phyloP scores from a whole-genome alignment of 2,329 filamentous ascomycete genomes.

The Cytospora mali region DNA sequence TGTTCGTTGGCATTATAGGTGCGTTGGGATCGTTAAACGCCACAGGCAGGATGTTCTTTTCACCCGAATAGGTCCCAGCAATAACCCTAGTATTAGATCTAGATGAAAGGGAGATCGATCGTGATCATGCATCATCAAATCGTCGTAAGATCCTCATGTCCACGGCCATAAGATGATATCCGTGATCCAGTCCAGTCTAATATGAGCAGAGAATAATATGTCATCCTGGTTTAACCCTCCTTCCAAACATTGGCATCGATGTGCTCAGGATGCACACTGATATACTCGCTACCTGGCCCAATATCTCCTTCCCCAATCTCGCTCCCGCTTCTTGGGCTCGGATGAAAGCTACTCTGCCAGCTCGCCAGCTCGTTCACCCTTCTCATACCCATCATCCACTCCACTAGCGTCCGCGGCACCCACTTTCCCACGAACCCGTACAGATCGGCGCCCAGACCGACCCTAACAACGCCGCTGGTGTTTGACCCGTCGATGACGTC shows the following conservation, averaged over 20 bases:
- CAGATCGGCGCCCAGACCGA: slow-evolving; percentile 80
- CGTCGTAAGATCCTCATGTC: not conserved
- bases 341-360: slow-evolving; percentile 48
- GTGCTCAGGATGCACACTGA: slow-evolving; percentile 50
- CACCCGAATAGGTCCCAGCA: not conserved
- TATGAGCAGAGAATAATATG: slow-evolving; percentile 1
- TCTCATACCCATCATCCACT: slow-evolving; percentile 88
- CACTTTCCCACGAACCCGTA: slow-evolving; percentile 86
- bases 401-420: slow-evolving; percentile 76
- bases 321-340: slow-evolving; percentile 35
- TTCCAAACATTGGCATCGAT: slow-evolving; percentile 53
- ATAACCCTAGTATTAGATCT: not conserved
- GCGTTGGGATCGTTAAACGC: not conserved
- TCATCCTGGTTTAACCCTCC: slow-evolving; percentile 35
- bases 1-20: not conserved
- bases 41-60: too few species aligned
- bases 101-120: not conserved
- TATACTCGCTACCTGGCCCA: slow-evolving; percentile 48
- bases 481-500: slow-evolving; percentile 76
- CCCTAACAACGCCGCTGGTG: slow-evolving; percentile 66
- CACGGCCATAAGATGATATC: not conserved
- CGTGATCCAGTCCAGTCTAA: not conserved
- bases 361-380: slow-evolving; percentile 59
- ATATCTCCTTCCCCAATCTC: slow-evolving; percentile 33
- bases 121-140: not conserved